A percentile compares a stretch with the other conserved stretches of the same genome.
Conservation (phyloP, 768 basidiomycete genomes). For the Termitomyces sp. region DNA sequence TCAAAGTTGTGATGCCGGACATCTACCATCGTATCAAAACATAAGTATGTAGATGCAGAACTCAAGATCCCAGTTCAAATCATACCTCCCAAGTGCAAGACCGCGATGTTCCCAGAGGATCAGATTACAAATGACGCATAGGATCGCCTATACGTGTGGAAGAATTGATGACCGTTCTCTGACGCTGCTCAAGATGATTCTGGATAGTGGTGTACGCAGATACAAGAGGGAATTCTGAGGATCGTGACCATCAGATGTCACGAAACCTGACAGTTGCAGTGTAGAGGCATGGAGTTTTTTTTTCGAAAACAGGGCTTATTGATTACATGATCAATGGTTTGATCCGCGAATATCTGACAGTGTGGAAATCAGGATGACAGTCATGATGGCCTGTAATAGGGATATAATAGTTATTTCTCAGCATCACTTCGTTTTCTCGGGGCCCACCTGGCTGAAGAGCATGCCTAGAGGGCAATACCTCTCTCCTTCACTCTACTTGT, state of each 20-base stretch:
- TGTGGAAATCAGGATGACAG: neutral
- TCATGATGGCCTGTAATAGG: conserved; percentile 3
- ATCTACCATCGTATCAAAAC: neutral
- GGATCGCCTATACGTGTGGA: neutral
- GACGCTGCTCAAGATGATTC: neutral
- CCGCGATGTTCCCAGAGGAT: neutral
- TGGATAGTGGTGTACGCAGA: neutral
- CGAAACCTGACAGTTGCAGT: too few relatives aligned
- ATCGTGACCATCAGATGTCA: neutral
- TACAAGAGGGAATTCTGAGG: neutral
- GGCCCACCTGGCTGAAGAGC: neutral
- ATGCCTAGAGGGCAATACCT: neutral
- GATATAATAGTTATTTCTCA: conserved; percentile 5
- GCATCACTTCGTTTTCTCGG: neutral
- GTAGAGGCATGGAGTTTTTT: neutral
- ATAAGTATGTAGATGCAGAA: neutral
- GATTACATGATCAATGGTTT: conserved; percentile 3
- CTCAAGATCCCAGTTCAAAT: neutral
- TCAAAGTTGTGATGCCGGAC: conserved; percentile 11
- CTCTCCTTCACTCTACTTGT: neutral
- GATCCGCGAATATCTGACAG: neutral
- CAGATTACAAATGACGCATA: neutral
- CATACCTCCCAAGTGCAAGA: neutral
- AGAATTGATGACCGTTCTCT: neutral
- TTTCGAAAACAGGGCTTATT: neutral